A percentile compares a stretch with the other conserved stretches of the same genome.
Evolutionary conservation across 352 stramenopile genomes (phyloP).

Genomic region (Pythium periplocum): DNA sequence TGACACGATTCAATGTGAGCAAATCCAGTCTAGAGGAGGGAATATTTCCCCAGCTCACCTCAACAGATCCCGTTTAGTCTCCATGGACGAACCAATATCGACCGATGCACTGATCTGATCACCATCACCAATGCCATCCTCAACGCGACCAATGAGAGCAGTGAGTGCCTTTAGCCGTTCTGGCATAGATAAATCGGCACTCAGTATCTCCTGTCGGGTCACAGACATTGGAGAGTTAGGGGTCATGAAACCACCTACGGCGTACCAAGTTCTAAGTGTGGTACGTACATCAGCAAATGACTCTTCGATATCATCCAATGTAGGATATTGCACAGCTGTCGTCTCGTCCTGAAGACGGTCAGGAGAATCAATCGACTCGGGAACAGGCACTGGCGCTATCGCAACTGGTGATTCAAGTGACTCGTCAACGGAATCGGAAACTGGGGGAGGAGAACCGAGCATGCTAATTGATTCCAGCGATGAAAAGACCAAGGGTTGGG

Average conservation of each 20-base stretch:
- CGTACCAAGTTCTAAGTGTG: too few species aligned
- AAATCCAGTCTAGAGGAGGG: too few species aligned
- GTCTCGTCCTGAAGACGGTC: too few species aligned
- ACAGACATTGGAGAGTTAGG: not conserved
- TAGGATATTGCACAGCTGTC: too few species aligned
- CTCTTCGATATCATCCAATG: too few species aligned
- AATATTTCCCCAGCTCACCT: conserved; percentile 25
- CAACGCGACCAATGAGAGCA: conserved; percentile 48
- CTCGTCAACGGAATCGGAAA: too few species aligned
- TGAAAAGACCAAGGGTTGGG: conserved; percentile 10
- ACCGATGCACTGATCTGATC: conserved; percentile 29
- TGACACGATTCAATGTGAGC: not conserved
- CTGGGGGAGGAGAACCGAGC: conserved; percentile 5
- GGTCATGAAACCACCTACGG: not conserved
- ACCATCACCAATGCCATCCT: conserved; percentile 54
- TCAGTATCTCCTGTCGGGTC: too few species aligned
- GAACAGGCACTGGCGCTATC: too few species aligned
- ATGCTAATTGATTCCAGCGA: conserved; percentile 16
- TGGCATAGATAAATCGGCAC: conserved; percentile 37
- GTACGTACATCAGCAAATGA: too few species aligned
- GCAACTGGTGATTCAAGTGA: too few species aligned
- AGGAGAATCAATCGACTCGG: too few species aligned
- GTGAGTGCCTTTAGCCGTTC: conserved; percentile 54
- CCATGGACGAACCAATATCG: conserved; percentile 28
- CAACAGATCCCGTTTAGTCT: conserved; percentile 69